Conservation (phyloP, 768 basidiomycete species). For the Pulveroboletus sp. region DNA sequence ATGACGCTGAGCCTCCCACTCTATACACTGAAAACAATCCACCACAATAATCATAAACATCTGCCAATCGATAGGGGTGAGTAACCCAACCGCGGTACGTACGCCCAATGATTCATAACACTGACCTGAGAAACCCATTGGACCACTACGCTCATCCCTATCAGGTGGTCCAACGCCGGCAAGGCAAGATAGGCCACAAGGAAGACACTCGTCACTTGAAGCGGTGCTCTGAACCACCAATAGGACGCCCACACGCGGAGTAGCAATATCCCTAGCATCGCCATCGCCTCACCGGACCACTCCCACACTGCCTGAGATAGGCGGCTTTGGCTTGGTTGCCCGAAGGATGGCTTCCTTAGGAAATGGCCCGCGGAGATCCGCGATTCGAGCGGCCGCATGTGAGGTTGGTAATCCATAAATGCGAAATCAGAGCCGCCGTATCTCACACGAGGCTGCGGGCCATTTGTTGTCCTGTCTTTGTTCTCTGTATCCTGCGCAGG, state of each 20-base stretch:
- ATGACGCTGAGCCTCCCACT: slow-evolving; percentile 9
- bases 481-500: not conserved
- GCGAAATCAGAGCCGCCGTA: slow-evolving; percentile 4
- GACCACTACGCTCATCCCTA: not conserved
- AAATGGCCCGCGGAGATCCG: not conserved
- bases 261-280: not conserved
- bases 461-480: not conserved
- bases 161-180: not conserved
- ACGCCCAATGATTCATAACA: not conserved
- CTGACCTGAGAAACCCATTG: slow-evolving; percentile 1
- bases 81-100: not conserved
- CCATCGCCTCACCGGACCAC: not conserved
- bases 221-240: slow-evolving; percentile 11
- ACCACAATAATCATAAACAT: not conserved
- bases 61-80: slow-evolving; percentile 1
- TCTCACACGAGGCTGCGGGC: not conserved
- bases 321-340: not conserved
- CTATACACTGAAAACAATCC: slow-evolving; percentile 6
- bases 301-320: not conserved
- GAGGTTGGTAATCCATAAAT: not conserved
- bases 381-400: not conserved
- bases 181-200: not conserved
- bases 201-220: not conserved
- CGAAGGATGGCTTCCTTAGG: not conserved
- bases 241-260: not conserved